Conservation (phyloP, 306 rosid genomes). For the Morella rubra region DNA sequence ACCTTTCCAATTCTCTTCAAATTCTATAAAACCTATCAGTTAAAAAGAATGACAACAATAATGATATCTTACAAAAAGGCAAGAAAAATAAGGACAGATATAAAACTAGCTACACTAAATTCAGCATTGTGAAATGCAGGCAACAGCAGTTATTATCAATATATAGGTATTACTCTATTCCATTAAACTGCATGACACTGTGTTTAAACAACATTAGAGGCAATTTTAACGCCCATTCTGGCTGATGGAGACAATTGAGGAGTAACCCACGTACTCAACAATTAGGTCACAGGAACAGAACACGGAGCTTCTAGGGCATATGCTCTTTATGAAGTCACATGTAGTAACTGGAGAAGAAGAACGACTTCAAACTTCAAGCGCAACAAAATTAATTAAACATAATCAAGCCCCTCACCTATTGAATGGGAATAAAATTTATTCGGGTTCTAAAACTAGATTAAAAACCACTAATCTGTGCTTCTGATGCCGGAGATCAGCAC, state of each 20-base stretch:
- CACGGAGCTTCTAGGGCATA: not conserved
- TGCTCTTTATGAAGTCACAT: not conserved
- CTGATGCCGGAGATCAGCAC: not conserved
- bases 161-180: not conserved
- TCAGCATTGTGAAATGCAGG: not conserved
- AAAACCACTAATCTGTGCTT: not conserved
- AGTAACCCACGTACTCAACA: not conserved
- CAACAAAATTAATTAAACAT: not conserved
- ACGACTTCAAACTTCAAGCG: not conserved
- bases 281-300: not conserved
- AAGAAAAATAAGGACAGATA: not conserved
- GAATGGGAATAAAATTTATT: slow-evolving; percentile 6
- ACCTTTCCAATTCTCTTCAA: not conserved
- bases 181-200: not conserved
- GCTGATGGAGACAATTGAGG: not conserved
- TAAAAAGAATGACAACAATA: not conserved
- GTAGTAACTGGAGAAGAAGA: not conserved
- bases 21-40: not conserved
- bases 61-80: not conserved
- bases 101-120: not conserved
- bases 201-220: too few relatives aligned
- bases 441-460: not conserved
- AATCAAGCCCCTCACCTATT: not conserved
- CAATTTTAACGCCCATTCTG: not conserved
- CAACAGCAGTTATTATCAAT: not conserved